Conservation (phyloP, 1,284 basidiomycete species). For the Papiliotrema nemorosa region DNA sequence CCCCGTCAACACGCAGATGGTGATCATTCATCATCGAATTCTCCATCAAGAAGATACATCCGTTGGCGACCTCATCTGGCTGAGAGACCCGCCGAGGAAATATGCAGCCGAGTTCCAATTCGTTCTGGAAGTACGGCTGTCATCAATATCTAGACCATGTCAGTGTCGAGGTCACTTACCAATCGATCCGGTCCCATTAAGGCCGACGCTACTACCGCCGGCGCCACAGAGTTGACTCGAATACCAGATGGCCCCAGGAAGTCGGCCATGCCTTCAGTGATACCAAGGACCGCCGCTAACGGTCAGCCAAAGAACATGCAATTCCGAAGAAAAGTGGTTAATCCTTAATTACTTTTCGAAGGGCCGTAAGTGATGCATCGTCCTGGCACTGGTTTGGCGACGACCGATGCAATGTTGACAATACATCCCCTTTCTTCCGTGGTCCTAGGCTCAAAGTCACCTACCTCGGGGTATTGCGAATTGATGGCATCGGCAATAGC, state of each 20-base stretch:
- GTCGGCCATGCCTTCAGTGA: slow-evolving; percentile 19
- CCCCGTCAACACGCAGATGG: slow-evolving; percentile 21
- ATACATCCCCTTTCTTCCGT: slow-evolving; percentile 33
- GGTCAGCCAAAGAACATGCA: background rate
- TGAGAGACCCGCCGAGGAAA: slow-evolving; percentile 18
- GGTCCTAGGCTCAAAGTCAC: slow-evolving; percentile 9
- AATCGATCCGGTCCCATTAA: slow-evolving; percentile 22
- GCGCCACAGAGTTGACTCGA: slow-evolving; percentile 29
- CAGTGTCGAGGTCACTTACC: too few relatives aligned
- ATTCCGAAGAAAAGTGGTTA: background rate
- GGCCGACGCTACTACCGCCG: slow-evolving; percentile 31
- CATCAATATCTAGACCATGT: too few relatives aligned
- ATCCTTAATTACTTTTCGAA: slow-evolving; percentile 19
- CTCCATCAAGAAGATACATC: slow-evolving; percentile 27
- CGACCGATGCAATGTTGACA: slow-evolving; percentile 32
- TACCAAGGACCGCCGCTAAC: slow-evolving; percentile 19
- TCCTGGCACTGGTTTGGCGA: slow-evolving; percentile 25
- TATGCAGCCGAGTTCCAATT: slow-evolving; percentile 10
- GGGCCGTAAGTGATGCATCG: slow-evolving; percentile 31
- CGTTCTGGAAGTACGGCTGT: slow-evolving; percentile 21
- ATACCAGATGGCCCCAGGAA: slow-evolving; percentile 31
- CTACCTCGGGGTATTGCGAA: slow-evolving; percentile 25
- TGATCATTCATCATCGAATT: slow-evolving; percentile 35
- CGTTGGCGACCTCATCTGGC: slow-evolving; percentile 21
- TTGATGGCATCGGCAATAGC: slow-evolving; percentile 36